Evolutionary conservation across 2,329 filamentous ascomycete genomes (phyloP).

Genomic region (Colletotrichum trifolii): DNA sequence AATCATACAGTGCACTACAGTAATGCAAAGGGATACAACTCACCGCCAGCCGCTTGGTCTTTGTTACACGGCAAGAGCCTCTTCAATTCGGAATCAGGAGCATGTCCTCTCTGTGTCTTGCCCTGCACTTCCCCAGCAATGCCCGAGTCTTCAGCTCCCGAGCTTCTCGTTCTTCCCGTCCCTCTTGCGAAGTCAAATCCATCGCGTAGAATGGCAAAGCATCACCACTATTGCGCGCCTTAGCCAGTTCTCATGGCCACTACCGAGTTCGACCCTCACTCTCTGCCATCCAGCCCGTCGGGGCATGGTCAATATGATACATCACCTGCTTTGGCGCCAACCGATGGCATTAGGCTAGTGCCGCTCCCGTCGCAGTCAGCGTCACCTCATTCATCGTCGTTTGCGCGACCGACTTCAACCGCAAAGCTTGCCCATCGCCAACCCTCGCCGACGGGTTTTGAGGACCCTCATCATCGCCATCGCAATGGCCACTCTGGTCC

Average conservation of each 20-base stretch:
- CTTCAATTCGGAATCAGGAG: too few relatives aligned
- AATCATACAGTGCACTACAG: too few relatives aligned
- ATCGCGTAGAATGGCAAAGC: slow-evolving; percentile 27
- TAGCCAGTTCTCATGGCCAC: slow-evolving; percentile 29
- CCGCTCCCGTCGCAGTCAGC: not conserved
- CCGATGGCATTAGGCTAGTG: not conserved
- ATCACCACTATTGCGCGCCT: slow-evolving; percentile 27
- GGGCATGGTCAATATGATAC: slow-evolving; percentile 13
- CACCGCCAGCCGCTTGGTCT: too few relatives aligned
- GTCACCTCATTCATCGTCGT: not conserved
- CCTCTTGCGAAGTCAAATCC: not conserved
- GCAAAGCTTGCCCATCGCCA: too few relatives aligned
- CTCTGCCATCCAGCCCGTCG: slow-evolving; percentile 7
- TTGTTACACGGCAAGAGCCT: too few relatives aligned
- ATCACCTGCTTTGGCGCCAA: not conserved
- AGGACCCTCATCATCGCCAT: too few relatives aligned
- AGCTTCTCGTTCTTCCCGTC: not conserved
- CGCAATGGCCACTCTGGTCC: too few relatives aligned
- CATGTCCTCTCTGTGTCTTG: too few relatives aligned
- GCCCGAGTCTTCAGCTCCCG: not conserved
- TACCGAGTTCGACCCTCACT: slow-evolving; percentile 5
- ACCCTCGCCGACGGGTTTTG: too few relatives aligned
- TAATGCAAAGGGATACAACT: too few relatives aligned
- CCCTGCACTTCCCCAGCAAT: not conserved
- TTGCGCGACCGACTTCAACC: too few relatives aligned